Evolutionary conservation across 2,329 filamentous ascomycete genomes (phyloP).

Genomic region (Sarocladiaceae sp.): DNA sequence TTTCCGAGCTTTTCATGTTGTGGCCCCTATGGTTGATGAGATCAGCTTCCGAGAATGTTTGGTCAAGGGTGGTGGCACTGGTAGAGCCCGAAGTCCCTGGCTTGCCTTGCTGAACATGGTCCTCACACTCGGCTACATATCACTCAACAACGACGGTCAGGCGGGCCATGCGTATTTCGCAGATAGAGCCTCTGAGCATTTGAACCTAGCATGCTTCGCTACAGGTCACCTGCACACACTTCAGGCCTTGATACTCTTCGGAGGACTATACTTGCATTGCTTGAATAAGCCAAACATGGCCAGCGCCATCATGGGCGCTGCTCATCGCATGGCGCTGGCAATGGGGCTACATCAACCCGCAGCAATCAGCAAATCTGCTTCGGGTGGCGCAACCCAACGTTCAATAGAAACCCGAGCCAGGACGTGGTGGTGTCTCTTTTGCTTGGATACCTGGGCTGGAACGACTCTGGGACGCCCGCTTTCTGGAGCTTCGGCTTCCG

Average conservation of each 20-base stretch:
- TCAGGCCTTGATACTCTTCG: constrained; percentile 63
- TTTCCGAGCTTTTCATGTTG: constrained; percentile 1
- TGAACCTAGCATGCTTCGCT: constrained; percentile 5
- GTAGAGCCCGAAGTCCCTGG: constrained; percentile 2
- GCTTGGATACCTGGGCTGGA: constrained; percentile 7
- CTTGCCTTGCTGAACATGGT: constrained; percentile 8
- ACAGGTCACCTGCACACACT: constrained; percentile 51
- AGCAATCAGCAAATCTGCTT: neutral
- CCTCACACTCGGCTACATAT: constrained; percentile 6
- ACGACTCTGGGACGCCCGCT: constrained; percentile 6
- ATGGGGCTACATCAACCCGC: constrained; percentile 53
- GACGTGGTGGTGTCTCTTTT: constrained; percentile 7
- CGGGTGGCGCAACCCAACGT: no score
- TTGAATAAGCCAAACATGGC: constrained; percentile 70
- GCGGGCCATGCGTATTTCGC: constrained; percentile 1
- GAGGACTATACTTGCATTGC: constrained; percentile 73
- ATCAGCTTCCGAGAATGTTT: neutral
- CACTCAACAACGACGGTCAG: constrained; percentile 4
- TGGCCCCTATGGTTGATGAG: constrained; percentile 7
- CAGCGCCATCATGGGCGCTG: constrained; percentile 65
- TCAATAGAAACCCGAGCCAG: neutral
- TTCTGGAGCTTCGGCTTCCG: neutral
- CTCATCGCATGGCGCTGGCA: constrained; percentile 64
- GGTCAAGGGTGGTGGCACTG: neutral
- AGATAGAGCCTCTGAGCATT: neutral